A percentile compares a stretch with the other conserved stretches of the same genome.
Evolutionary conservation across 768 basidiomycete genomes (phyloP).

Genomic region (Naganishia onofrii): DNA sequence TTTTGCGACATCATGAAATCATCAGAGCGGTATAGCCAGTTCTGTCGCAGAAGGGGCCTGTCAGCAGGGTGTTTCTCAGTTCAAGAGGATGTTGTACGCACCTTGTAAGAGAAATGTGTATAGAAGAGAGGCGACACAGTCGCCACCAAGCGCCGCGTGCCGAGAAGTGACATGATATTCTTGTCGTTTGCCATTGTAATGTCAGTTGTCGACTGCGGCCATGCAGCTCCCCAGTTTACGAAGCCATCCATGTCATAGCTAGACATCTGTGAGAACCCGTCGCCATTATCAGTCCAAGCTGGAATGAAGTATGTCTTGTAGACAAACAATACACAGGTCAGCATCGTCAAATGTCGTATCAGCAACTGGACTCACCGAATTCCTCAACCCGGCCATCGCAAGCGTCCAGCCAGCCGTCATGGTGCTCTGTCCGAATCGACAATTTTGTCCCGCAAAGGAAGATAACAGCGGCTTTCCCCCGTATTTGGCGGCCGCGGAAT

Average conservation of each 20-base stretch:
- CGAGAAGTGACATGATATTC: conserved; percentile 9
- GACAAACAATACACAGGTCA: neutral
- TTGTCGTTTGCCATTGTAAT: conserved; percentile 24
- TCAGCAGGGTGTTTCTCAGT: too few relatives aligned
- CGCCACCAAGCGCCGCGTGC: conserved; percentile 15
- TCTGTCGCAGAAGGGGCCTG: conserved; percentile 45
- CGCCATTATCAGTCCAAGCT: conserved; percentile 20
- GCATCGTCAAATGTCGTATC: neutral
- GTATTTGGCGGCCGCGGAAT: conserved; percentile 48
- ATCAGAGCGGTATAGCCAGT: conserved; percentile 53
- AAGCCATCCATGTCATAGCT: conserved; percentile 43
- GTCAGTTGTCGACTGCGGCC: conserved; percentile 6
- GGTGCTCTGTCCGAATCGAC: conserved; percentile 49
- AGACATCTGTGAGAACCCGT: conserved; percentile 54
- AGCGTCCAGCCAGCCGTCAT: conserved; percentile 43
- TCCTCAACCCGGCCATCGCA: conserved; percentile 17
- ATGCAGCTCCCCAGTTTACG: conserved; percentile 36
- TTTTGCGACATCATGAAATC: conserved; percentile 51
- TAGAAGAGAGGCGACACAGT: conserved; percentile 48
- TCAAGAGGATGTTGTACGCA: neutral
- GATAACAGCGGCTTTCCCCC: conserved; percentile 48
- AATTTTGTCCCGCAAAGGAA: conserved; percentile 52
- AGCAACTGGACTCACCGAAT: neutral
- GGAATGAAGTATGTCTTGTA: conserved; percentile 26
- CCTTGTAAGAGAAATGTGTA: conserved; percentile 51